Evolutionary conservation across 306 rosid genomes (phyloP), one percentile per base, ranked within the genome.

Genomic region (Potentilla sterilis): DNA sequence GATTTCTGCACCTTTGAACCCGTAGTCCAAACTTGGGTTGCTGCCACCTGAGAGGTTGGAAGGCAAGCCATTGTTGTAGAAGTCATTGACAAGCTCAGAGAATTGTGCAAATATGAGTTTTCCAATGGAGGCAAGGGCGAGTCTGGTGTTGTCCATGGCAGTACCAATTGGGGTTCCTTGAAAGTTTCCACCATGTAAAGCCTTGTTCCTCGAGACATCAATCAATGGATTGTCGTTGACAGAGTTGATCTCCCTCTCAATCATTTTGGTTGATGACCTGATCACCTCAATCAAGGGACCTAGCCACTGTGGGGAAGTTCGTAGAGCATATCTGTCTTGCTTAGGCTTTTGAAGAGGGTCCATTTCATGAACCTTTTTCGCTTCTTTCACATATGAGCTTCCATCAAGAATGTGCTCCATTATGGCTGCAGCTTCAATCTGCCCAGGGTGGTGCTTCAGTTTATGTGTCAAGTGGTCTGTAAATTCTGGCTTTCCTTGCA

Each of bases 161-260:
- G 90, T 96, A n/a, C 98, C 98, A 63, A 93, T 93, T 0, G 98
- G 97, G 1, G 98, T 93, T 1, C 98, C 98, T 34, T 93, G 98
- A 79, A 93, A 93, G 51, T 93, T 93, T 1, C 98, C 98, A 12
- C 98, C 98, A 49, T 93, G 96, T 18, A 93, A 70, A 4, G 98
- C 97, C 89, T 89, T 93, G 54, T 87, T 88, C 75, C 98, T 90
- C 1, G 97, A 88, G 65, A 93, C 97, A 82, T 93, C 98, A 57
- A 93, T 91, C 75, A 93, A 74, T 5, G 98, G 98, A 65, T 93
- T 93, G 77, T 93, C 98, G 54, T 93, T 93, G 2, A 93, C 98
- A 0, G 97, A 91, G 83, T 93, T 93, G 1, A 93, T 93, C 88
- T 93, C 98, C 48, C 97, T 80, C 85, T 94, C 98, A 74, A 94